Conservation (phyloP, 129 eudicot species). For the Chrysanthemum seticuspe region DNA sequence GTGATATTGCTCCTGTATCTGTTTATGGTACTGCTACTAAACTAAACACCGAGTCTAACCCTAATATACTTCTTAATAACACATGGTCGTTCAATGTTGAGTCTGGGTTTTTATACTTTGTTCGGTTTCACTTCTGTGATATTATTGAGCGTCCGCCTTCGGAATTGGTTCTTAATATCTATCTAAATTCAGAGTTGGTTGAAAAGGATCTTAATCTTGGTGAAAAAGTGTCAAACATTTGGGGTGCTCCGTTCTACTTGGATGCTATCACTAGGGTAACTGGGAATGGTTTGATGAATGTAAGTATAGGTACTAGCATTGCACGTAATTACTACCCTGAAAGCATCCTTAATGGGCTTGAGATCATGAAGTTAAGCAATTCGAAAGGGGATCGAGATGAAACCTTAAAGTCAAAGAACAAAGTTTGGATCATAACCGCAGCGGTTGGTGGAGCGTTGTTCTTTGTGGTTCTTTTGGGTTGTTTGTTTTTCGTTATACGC, state of each 20-base stretch:
- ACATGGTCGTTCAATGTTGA: constrained; percentile 57
- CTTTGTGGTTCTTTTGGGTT: constrained; percentile 27
- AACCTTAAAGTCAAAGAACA: constrained; percentile 29
- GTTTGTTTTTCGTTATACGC: constrained; percentile 32
- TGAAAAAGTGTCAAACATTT: constrained; percentile 24
- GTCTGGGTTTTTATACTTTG: constrained; percentile 61
- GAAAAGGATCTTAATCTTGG: constrained; percentile 44
- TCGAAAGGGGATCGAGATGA: constrained; percentile 42
- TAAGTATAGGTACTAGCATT: constrained; percentile 52
- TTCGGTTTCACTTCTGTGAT: constrained; percentile 72
- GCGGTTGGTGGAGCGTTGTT: constrained; percentile 33
- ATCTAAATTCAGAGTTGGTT: constrained; percentile 41
- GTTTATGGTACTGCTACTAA: constrained; percentile 58
- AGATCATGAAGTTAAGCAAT: constrained; percentile 71
- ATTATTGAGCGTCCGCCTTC: constrained; percentile 30
- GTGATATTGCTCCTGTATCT: constrained; percentile 50
- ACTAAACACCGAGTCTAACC: constrained; percentile 27
- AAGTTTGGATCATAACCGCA: constrained; percentile 38
- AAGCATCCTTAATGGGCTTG: constrained; percentile 71
- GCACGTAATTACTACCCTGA: constrained; percentile 36
- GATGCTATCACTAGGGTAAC: constrained; percentile 46
- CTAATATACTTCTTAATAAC: constrained; percentile 29
- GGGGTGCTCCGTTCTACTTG: constrained; percentile 50
- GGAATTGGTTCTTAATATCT: constrained; percentile 40
- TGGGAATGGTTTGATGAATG: constrained; percentile 26